Percentiles rank a stretch among this genome's conserved stretches.
Conservation (phyloP, 2,329 filamentous ascomycete genomes). For the Bipolaris zeicola region DNA sequence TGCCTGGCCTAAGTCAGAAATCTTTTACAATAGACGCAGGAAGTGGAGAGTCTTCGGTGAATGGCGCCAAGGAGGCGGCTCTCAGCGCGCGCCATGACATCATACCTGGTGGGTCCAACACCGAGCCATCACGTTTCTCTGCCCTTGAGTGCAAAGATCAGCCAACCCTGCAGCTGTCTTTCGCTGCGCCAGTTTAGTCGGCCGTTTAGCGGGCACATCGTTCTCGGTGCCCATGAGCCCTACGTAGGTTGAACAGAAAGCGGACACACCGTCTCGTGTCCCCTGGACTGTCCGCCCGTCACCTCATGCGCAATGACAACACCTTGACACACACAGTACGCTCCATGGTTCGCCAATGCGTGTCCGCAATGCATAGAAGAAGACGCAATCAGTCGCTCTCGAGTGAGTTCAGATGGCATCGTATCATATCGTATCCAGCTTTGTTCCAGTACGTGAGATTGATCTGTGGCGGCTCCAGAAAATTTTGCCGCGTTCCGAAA, state of each 20-base stretch:
- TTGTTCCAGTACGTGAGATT: background rate
- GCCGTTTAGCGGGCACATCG: background rate
- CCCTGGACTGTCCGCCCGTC: background rate
- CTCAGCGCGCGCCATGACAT: slow-evolving; percentile 22
- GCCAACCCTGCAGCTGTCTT: slow-evolving; percentile 13
- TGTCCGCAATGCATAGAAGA: background rate
- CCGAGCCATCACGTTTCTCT: slow-evolving; percentile 3
- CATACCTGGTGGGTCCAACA: slow-evolving; percentile 11
- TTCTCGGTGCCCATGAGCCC: too few relatives aligned
- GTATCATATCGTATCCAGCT: background rate
- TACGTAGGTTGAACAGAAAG: too few relatives aligned
- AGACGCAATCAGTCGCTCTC: background rate
- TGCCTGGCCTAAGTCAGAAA: slow-evolving; percentile 6
- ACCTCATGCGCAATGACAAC: slow-evolving; percentile 8
- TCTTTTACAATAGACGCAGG: slow-evolving; percentile 6
- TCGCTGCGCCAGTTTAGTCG: slow-evolving; percentile 8
- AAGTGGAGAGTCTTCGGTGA: slow-evolving; percentile 15
- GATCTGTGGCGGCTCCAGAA: slow-evolving; percentile 1
- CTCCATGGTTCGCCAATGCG: background rate
- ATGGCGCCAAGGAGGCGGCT: slow-evolving; percentile 12
- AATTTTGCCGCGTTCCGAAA: slow-evolving; percentile 13
- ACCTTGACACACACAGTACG: background rate
- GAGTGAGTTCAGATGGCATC: background rate
- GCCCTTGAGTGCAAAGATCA: slow-evolving; percentile 19
- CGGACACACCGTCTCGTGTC: background rate